Evolutionary conservation across 1,139 yeast species (phyloP), one percentile per base, ranked within the genome.

Genomic region (Arxiozyma heterogenica): DNA sequence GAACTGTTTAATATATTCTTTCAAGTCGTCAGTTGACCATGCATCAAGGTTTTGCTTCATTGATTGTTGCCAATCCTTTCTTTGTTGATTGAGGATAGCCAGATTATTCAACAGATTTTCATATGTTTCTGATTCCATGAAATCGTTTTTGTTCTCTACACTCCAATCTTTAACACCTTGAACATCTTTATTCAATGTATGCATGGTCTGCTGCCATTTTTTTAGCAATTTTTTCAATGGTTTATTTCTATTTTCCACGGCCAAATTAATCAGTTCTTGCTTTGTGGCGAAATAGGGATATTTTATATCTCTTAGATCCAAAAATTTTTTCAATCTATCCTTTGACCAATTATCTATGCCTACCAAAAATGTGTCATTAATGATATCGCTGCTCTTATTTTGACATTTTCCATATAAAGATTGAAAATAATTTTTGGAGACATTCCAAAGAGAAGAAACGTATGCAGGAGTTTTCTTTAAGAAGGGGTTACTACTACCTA

Each of bases 11-110:
- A 83, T 68, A 66, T 82, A 83, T 38, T 74, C 72, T 60, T 70
- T 75, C 60, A 83, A 69, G 59, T 83, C 88, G 39, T 76, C 74
- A 44, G 74, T 75, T 23, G 81, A 71, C 82, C 84, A 82, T 41
- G 75, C 68, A 49, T 75, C 73, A 54, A 65, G 62, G 9, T 56
- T 61, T 27, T 60, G 57, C 4, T 56, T 52, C 27, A 67, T 60
- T 11, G 61, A 66, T 46, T 63, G 64, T 27, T 63, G 63, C 57
- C 67, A 59, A 18, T 61, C 57, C 17, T 61, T 57, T n/a, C 65
- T 61, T 22, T 63, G 61, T 38, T 58, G 57, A 21, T 59, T 55
- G 17, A 61, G 20, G 27, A 58, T 54, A 23, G 58, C 55, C 25
- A 64, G 57, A 43, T 59, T 60, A 23, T 59, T 51, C 34, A 66